Percentiles rank a stretch among this genome's conserved stretches.
phyloP scores from a whole-genome alignment of 1,284 basidiomycete species.

The Apiotrichum gamsii region DNA sequence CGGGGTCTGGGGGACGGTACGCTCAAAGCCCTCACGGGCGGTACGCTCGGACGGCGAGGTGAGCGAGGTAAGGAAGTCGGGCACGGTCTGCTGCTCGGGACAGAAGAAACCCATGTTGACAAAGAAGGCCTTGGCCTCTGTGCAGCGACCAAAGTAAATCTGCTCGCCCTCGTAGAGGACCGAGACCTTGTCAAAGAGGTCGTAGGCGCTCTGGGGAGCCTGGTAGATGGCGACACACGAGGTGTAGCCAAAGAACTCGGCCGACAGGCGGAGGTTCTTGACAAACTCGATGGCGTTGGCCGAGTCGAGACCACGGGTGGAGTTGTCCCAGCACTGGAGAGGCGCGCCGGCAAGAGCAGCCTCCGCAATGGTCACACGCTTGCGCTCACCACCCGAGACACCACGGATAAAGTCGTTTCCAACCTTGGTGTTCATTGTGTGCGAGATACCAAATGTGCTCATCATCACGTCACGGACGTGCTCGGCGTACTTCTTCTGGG shows the following conservation, averaged over 20 bases:
- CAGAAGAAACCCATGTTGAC: constrained; percentile 66
- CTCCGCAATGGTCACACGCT: constrained; percentile 54
- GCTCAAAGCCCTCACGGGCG: constrained; percentile 51
- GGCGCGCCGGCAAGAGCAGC: constrained; percentile 43
- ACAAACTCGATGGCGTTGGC: constrained; percentile 54
- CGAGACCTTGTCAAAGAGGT: constrained; percentile 62
- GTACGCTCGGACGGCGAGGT: constrained; percentile 59
- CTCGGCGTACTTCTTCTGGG: constrained; percentile 43
- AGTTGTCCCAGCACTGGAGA: constrained; percentile 51
- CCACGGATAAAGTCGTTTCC: constrained; percentile 50
- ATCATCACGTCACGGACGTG: constrained; percentile 50
- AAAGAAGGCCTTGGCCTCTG: constrained; percentile 70
- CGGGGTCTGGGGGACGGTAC: constrained; percentile 56
- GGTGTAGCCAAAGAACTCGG: constrained; percentile 47
- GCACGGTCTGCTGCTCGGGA: constrained; percentile 46
- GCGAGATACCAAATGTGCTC: constrained; percentile 52
- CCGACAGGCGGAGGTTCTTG: constrained; percentile 51
- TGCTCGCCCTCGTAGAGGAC: constrained; percentile 75
- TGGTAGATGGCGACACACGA: constrained; percentile 50
- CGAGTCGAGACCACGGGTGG: constrained; percentile 54
- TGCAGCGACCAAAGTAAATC: constrained; percentile 70
- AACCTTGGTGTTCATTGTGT: constrained; percentile 51
- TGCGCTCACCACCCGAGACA: constrained; percentile 53
- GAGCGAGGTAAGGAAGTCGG: constrained; percentile 58
- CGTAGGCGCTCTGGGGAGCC: constrained; percentile 51